Conservation (phyloP, 2,329 filamentous ascomycete genomes). For the Lachnellula hyalina region DNA sequence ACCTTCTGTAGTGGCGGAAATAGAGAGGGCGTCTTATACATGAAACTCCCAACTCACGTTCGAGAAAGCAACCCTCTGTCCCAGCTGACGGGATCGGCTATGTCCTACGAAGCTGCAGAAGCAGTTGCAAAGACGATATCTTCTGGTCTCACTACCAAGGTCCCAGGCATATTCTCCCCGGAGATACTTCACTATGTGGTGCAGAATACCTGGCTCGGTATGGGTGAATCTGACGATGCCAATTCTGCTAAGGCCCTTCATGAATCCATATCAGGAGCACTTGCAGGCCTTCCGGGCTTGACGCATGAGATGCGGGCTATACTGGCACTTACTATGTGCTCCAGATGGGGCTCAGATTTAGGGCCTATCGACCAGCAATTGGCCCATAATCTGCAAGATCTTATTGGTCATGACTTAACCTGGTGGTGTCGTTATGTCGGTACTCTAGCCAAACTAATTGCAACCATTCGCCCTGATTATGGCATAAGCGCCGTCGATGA, state of each 20-base stretch:
- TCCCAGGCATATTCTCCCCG: slow-evolving; percentile 37
- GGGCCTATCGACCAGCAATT: slow-evolving; percentile 40
- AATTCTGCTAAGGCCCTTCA: slow-evolving; percentile 69
- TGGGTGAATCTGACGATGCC: slow-evolving; percentile 43
- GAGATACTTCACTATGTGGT: slow-evolving; percentile 42
- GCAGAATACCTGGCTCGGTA: slow-evolving; percentile 46
- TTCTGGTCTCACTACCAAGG: slow-evolving; percentile 15
- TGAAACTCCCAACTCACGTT: slow-evolving; percentile 54
- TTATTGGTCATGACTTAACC: slow-evolving; percentile 23
- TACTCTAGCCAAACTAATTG: slow-evolving; percentile 17
- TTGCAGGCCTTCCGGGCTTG: slow-evolving; percentile 62
- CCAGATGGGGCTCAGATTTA: slow-evolving; percentile 65
- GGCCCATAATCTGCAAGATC: slow-evolving; percentile 17
- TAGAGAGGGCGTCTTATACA: slow-evolving; percentile 75
- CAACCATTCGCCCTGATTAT: slow-evolving; percentile 14
- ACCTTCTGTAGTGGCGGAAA: slow-evolving; percentile 87
- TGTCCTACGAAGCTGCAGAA: slow-evolving; percentile 30
- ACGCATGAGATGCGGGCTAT: slow-evolving; percentile 67
- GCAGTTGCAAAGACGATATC: slow-evolving; percentile 8
- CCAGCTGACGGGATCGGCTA: slow-evolving; percentile 29
- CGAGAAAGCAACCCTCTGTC: slow-evolving; percentile 62
- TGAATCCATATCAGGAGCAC: slow-evolving; percentile 61
- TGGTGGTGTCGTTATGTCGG: slow-evolving; percentile 32
- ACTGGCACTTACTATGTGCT: slow-evolving; percentile 65
- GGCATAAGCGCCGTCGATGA: slow-evolving; percentile 4